Evolutionary conservation across 2,329 filamentous ascomycete species (phyloP), one percentile per base, ranked within the genome.

Genomic region (Aspergillus cejpii): DNA sequence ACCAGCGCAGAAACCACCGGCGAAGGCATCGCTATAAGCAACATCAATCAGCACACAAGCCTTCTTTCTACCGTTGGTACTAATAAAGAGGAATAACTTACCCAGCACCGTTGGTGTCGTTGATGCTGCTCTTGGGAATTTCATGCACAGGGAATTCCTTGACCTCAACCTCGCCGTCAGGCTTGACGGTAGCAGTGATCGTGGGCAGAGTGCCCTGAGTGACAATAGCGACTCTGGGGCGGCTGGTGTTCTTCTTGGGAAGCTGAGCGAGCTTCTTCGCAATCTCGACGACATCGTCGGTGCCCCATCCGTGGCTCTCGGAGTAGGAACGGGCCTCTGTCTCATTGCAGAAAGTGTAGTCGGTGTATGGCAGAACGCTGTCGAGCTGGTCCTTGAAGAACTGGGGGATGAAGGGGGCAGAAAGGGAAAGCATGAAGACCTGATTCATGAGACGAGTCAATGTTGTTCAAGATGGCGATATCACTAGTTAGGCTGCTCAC

Each of bases 351-450:
- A 98, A 86, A 50, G 97, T 77, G 72, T 91, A 94, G 74, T 97
- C 90, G 77, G 89, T 94, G 80, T 95, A 96, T 23, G 86, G 85
- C 42, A 88, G 77, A 43, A 86, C 84, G 60, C 82, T 83, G 70
- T 95, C 88, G 38, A 98, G 80, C 54, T 82, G 85, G 39, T 96
- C 90, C 78, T 96, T 96, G 84, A 97, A 98, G 79, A 96, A 95
- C 66, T 94, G 85, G 29, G 85, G 76, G 63, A 98, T 95, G 77
- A 98, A 98, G 48, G 92, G 92, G 6, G 92, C 92, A 41, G 88
- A 92, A 50, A 98, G 81, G 57, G 89, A 94, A 58, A 98, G 82
- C 59, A 90, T 81, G 69, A 97, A 94, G 51, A 77, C 65, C 77
- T 79, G 24, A 33, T 29, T 45, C 39, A 40, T 6, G 21, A 14